These are phyloP conservation scores for Apiospora sp. DNA, from an alignment of 2,329 filamentous ascomycete genomes.

Conservation along the genomic window DNA sequence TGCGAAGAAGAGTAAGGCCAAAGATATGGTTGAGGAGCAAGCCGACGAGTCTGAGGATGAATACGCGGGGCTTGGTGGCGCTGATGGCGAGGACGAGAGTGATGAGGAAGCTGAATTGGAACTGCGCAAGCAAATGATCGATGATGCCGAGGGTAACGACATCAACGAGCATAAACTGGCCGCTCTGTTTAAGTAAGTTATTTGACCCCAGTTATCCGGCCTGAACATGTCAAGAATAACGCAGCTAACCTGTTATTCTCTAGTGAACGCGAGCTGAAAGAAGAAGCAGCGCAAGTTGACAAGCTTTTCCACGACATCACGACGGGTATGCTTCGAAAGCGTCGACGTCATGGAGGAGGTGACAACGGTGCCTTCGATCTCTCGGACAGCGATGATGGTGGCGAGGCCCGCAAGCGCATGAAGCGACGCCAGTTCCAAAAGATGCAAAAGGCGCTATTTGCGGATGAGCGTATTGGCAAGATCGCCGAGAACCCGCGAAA, in stretches of 20 bases:
- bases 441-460: conserved; percentile 87
- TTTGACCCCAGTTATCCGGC: neutral
- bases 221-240: neutral
- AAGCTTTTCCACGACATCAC: conserved; percentile 94
- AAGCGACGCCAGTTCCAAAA: conserved; percentile 89
- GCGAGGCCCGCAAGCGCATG: conserved; percentile 77
- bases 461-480: conserved; percentile 89
- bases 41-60: conserved; percentile 98
- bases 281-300: conserved; percentile 86
- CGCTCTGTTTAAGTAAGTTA: conserved; percentile 84
- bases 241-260: neutral
- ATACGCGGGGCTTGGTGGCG: conserved; percentile 92
- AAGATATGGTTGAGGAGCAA: conserved; percentile 88
- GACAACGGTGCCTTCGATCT: conserved; percentile 80
- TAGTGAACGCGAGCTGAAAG: conserved; percentile 79
- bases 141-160: conserved; percentile 80
- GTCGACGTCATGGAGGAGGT: conserved; percentile 60
- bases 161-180: conserved; percentile 83
- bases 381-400: conserved; percentile 89
- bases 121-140: conserved; percentile 86
- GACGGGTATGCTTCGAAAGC: conserved; percentile 85
- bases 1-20: conserved; percentile 87
- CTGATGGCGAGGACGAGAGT: conserved; percentile 83
- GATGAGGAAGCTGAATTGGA: conserved; percentile 76
- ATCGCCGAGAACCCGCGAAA: conserved; percentile 90